These are phyloP conservation scores for Diplodia seriata DNA, from an alignment of 2,329 filamentous ascomycete species.

Conservation along the genomic window DNA sequence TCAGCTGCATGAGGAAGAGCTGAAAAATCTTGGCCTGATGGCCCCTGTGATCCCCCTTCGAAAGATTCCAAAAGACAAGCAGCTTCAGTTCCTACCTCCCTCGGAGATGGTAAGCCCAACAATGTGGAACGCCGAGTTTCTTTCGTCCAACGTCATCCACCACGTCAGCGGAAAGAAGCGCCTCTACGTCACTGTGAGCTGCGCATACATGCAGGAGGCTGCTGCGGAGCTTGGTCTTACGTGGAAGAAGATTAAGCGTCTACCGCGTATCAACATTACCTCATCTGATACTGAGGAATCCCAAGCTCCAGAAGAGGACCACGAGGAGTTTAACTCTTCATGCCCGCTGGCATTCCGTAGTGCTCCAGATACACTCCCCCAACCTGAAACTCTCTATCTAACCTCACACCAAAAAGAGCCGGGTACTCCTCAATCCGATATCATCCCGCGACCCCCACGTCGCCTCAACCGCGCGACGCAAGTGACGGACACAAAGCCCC, in stretches of 20 bases:
- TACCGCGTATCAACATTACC: conserved; percentile 63
- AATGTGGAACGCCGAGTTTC: conserved; percentile 74
- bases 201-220: conserved; percentile 72
- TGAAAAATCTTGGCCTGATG: conserved; percentile 62
- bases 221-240: conserved; percentile 64
- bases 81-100: conserved; percentile 72
- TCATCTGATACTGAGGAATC: conserved; percentile 41
- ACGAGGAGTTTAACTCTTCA: conserved; percentile 56
- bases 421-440: conserved; percentile 48
- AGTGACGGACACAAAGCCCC: conserved; percentile 34
- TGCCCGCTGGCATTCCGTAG: conserved; percentile 31
- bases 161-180: conserved; percentile 66
- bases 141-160: conserved; percentile 76
- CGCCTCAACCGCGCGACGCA: conserved; percentile 38
- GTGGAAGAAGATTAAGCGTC: conserved; percentile 71
- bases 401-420: conserved; percentile 43
- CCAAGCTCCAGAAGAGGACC: conserved; percentile 60
- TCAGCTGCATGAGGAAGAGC: conserved; percentile 35
- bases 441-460: conserved; percentile 38
- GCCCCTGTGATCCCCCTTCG: conserved; percentile 77
- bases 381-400: conserved; percentile 36
- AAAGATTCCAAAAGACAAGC: conserved; percentile 76
- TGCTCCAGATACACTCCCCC: conserved; percentile 21
- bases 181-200: conserved; percentile 77
- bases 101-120: conserved; percentile 76